Evolutionary conservation across 331 rosid species (phyloP).

Genomic region (Pyrus hybrid): DNA sequence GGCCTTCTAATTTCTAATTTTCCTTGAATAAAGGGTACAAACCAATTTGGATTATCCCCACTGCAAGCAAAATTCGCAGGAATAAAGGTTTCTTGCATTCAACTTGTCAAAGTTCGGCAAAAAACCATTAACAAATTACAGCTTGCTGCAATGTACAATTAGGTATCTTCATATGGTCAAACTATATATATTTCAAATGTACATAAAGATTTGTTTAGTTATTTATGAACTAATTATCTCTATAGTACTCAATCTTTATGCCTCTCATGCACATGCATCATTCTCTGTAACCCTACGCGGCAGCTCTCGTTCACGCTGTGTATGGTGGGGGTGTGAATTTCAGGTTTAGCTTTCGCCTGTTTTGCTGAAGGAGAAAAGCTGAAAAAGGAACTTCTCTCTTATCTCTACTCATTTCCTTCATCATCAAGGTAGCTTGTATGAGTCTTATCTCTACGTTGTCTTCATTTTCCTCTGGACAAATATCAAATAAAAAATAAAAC

Average conservation of each 20-base stretch:
- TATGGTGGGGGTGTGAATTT: conserved; percentile 13
- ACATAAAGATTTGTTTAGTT: background rate
- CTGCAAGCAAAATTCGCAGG: conserved; percentile 18
- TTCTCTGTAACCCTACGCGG: conserved; percentile 18
- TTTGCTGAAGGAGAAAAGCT: conserved; percentile 52
- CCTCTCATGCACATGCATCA: conserved; percentile 3
- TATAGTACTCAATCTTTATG: conserved; percentile 6
- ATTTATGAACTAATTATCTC: background rate
- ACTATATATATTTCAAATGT: background rate
- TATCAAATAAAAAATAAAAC: no score
- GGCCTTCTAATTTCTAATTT: background rate
- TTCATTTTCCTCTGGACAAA: background rate
- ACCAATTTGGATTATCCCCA: conserved; percentile 24
- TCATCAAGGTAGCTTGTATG: conserved; percentile 17
- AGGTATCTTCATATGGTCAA: conserved; percentile 47
- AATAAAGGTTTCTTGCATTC: conserved; percentile 20
- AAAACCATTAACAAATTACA: conserved; percentile 27
- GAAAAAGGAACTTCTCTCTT: background rate
- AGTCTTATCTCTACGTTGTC: conserved; percentile 12
- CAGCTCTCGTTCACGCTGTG: conserved; percentile 3
- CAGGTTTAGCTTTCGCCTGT: conserved; percentile 23
- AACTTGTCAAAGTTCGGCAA: conserved; percentile 66
- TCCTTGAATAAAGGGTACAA: conserved; percentile 22
- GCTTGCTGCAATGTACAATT: conserved; percentile 26
- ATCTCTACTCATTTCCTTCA: conserved; percentile 18